These are phyloP conservation scores for Colletotrichum lindemuthianum DNA, from an alignment of 2,329 filamentous ascomycete species.

Conservation along the genomic window DNA sequence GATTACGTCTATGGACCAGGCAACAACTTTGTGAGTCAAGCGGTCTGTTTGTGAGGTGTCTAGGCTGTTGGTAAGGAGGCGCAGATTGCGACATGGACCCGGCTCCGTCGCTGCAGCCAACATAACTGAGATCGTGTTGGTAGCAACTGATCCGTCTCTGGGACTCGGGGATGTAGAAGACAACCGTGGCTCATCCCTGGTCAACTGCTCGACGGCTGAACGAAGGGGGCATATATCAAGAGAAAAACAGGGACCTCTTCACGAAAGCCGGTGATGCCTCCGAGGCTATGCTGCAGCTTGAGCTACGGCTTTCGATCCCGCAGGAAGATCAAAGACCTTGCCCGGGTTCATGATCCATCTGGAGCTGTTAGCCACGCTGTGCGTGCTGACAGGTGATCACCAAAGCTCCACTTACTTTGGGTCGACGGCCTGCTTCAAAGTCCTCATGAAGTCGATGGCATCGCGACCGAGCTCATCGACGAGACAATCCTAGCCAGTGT, in stretches of 20 bases:
- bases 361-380: neutral
- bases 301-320: slow-evolving; percentile 5
- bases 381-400: neutral
- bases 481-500: slow-evolving; percentile 53
- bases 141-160: neutral
- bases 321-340: slow-evolving; percentile 69
- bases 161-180: neutral
- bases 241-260: neutral
- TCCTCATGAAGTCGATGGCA: slow-evolving; percentile 74
- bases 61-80: neutral
- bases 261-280: neutral
- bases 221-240: no score
- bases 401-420: slow-evolving; percentile 50
- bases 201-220: no score
- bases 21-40: neutral
- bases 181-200: neutral
- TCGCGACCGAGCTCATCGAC: slow-evolving; percentile 70
- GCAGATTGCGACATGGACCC: neutral
- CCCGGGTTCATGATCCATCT: slow-evolving; percentile 76
- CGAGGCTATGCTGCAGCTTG: neutral
- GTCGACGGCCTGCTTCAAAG: slow-evolving; percentile 71
- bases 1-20: neutral
- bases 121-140: slow-evolving; percentile 10
- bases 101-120: neutral
- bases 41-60: neutral